phyloP scores from a whole-genome alignment of 495 filamentous ascomycete genomes.

The Trichocladium uniseriatum region DNA sequence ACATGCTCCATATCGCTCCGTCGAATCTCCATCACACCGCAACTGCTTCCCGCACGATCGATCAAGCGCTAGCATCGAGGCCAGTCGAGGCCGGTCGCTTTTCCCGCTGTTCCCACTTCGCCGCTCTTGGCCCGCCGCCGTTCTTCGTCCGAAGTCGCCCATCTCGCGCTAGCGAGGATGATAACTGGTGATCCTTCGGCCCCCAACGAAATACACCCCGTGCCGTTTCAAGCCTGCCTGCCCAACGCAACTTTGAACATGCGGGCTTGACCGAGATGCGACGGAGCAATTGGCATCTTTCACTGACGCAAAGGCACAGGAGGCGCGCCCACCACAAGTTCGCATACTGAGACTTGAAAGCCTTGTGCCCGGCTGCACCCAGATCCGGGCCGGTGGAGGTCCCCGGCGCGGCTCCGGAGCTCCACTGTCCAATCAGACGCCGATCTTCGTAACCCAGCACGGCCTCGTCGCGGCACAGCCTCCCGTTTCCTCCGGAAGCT shows the following conservation, averaged over 20 bases:
- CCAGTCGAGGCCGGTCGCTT: neutral
- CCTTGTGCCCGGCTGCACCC: neutral
- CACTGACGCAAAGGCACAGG: too few species aligned
- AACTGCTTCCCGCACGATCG: neutral
- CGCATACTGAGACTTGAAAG: neutral
- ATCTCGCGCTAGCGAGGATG: too few species aligned
- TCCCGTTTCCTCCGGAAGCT: neutral
- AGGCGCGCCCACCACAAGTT: too few species aligned
- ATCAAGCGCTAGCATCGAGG: neutral
- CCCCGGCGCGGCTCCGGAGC: neutral
- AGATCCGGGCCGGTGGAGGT: neutral
- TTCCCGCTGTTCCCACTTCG: neutral
- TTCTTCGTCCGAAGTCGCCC: too few species aligned
- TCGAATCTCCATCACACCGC: neutral
- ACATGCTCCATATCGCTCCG: neutral
- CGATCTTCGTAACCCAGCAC: slow-evolving; percentile 1
- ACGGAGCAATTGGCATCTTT: too few species aligned
- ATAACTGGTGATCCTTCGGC: too few species aligned
- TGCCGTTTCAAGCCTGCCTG: too few species aligned
- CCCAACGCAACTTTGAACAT: too few species aligned
- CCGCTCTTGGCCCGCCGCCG: neutral
- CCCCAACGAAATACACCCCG: too few species aligned
- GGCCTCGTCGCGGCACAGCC: neutral
- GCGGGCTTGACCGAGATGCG: too few species aligned
- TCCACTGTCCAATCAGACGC: neutral